These are phyloP conservation scores for Pseudonitzschia pungens DNA, from an alignment of 108 stramenopile genomes.

Conservation along the genomic window DNA sequence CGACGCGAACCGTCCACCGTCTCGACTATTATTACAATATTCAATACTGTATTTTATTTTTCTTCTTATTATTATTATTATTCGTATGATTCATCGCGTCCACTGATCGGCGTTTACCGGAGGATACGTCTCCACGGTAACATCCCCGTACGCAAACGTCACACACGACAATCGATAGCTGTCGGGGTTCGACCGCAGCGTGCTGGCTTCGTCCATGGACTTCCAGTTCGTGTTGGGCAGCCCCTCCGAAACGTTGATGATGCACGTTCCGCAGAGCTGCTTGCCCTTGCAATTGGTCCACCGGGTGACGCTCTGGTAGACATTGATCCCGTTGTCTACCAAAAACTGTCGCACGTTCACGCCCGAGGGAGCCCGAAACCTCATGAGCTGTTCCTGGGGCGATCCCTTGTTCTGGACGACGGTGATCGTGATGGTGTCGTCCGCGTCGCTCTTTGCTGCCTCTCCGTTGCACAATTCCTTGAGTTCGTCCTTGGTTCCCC, in stretches of 20 bases:
- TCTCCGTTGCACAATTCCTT: slow-evolving; percentile 55
- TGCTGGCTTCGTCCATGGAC: slow-evolving; percentile 87
- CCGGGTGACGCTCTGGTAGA: slow-evolving; percentile 89
- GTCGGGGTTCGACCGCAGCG: slow-evolving; percentile 89
- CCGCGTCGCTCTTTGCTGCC: slow-evolving; percentile 9
- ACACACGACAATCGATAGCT: slow-evolving; percentile 90
- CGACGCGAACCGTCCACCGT: no score
- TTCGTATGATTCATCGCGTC: slow-evolving; percentile 61
- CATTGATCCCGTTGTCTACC: slow-evolving; percentile 91
- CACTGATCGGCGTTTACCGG: slow-evolving; percentile 88
- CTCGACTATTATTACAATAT: no score
- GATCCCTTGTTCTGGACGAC: slow-evolving; percentile 79
- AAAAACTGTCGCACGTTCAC: slow-evolving; percentile 79
- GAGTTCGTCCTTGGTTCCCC: slow-evolving; percentile 86
- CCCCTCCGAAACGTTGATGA: slow-evolving; percentile 87
- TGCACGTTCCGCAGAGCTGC: slow-evolving; percentile 96
- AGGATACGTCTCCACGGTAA: slow-evolving; percentile 88
- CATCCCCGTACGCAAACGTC: slow-evolving; percentile 88
- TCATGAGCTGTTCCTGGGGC: slow-evolving; percentile 42
- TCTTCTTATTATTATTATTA: no score
- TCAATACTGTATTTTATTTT: no score
- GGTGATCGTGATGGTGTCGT: slow-evolving; percentile 70
- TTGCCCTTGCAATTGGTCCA: slow-evolving; percentile 97
- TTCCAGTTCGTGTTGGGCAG: slow-evolving; percentile 72
- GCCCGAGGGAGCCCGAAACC: slow-evolving; percentile 59